Conservation (phyloP, 2,329 filamentous ascomycete species). For the Nemania serpens region DNA sequence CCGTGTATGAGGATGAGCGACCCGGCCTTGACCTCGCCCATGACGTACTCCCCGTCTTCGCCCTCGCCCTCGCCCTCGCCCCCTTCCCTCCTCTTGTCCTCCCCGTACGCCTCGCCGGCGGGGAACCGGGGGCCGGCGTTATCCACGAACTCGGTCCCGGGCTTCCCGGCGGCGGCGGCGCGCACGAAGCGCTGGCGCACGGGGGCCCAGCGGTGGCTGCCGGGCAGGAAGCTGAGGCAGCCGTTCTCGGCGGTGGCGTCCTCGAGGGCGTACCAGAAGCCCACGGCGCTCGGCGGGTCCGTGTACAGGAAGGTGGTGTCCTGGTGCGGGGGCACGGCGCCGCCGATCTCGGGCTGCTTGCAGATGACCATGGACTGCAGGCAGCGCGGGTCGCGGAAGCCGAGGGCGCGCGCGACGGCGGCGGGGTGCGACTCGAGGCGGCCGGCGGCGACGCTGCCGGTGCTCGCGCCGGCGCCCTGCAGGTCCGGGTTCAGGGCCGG, state of each 20-base stretch:
- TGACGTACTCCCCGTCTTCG: constrained; percentile 66
- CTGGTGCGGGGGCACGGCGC: constrained; percentile 87
- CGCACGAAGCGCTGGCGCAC: constrained; percentile 78
- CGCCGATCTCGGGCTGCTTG: constrained; percentile 96
- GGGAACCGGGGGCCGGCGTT: constrained; percentile 72
- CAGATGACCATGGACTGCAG: constrained; percentile 98
- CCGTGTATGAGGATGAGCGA: constrained; percentile 93
- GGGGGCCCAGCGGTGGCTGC: constrained; percentile 74
- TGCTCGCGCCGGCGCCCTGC: constrained; percentile 50
- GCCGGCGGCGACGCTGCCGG: constrained; percentile 41
- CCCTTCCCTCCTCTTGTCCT: constrained; percentile 39
- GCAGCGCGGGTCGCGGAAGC: constrained; percentile 74
- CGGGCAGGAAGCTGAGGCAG: constrained; percentile 83
- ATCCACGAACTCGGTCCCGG: constrained; percentile 71
- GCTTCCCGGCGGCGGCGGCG: constrained; percentile 44
- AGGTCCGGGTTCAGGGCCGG: constrained; percentile 52
- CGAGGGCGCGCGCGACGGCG: constrained; percentile 71
- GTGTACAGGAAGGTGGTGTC: constrained; percentile 94
- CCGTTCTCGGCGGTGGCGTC: constrained; percentile 87
- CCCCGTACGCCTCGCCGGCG: constrained; percentile 52
- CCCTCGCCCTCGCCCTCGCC: constrained; percentile 31
- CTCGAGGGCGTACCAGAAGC: constrained; percentile 97
- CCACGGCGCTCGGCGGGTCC: constrained; percentile 82
- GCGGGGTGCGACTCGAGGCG: constrained; percentile 50
- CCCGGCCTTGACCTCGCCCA: constrained; percentile 88